These are phyloP conservation scores for Moricandia arvensis DNA, from an alignment of 345 rosid genomes.

Conservation along the genomic window DNA sequence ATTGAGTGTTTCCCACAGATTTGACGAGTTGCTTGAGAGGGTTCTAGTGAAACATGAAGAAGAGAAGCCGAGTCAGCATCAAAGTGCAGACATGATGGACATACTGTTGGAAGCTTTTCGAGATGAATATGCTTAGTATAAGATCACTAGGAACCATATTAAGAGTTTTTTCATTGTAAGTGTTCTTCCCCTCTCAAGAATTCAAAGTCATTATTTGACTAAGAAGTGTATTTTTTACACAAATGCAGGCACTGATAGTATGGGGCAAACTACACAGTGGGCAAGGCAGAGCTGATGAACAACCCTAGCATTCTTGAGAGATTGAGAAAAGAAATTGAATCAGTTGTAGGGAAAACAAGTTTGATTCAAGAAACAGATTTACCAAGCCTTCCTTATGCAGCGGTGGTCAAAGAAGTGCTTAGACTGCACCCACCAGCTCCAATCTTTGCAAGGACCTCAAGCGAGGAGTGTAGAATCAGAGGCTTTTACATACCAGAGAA, in stretches of 20 bases:
- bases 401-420: constrained; percentile 58
- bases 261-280: constrained; percentile 46
- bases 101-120: constrained; percentile 30
- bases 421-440: too few relatives aligned
- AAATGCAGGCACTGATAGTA: constrained; percentile 51
- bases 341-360: constrained; percentile 43
- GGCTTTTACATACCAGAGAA: constrained; percentile 54
- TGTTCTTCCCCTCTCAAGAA: background rate
- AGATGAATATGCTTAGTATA: constrained; percentile 59
- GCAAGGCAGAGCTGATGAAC: constrained; percentile 56
- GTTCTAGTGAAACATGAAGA: background rate
- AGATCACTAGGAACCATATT: constrained; percentile 52
- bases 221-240: background rate
- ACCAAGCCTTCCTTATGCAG: constrained; percentile 54
- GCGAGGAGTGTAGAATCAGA: constrained; percentile 33
- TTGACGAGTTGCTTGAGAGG: background rate
- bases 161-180: constrained; percentile 64
- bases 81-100: background rate
- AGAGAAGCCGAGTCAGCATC: background rate
- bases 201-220: background rate
- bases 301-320: constrained; percentile 48
- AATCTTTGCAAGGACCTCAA: constrained; percentile 24
- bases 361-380: too few relatives aligned
- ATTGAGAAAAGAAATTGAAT: constrained; percentile 57
- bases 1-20: background rate